Evolutionary conservation across 768 basidiomycete species (phyloP).

Genomic region (Mycena sanguinolenta): DNA sequence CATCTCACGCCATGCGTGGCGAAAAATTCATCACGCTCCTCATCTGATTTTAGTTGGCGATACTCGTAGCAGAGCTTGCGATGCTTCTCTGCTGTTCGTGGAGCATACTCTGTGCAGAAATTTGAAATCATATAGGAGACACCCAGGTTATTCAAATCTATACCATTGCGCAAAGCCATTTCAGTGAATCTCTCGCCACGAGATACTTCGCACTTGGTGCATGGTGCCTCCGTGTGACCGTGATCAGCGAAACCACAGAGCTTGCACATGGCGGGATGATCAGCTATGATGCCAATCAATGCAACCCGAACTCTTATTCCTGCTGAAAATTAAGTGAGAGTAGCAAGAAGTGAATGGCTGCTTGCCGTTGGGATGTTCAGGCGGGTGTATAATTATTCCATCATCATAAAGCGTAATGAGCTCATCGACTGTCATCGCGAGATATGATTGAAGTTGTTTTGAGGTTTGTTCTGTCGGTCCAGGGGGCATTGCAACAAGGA

Average conservation of each 20-base stretch:
- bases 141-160: not conserved
- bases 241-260: slow-evolving; percentile 45
- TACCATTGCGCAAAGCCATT: slow-evolving; percentile 32
- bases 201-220: slow-evolving; percentile 41
- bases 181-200: slow-evolving; percentile 34
- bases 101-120: slow-evolving; percentile 11
- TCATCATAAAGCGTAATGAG: slow-evolving; percentile 43
- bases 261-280: slow-evolving; percentile 47
- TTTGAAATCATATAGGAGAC: no score
- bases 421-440: slow-evolving; percentile 46
- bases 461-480: slow-evolving; percentile 46
- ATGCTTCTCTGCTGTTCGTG: slow-evolving; percentile 6
- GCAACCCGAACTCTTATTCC: slow-evolving; percentile 37
- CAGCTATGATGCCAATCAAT: slow-evolving; percentile 44
- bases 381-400: slow-evolving; percentile 36
- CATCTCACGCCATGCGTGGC: slow-evolving; percentile 35
- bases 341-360: no score
- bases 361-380: slow-evolving; percentile 40
- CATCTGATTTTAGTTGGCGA: not conserved
- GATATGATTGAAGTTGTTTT: slow-evolving; percentile 43
- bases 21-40: slow-evolving; percentile 27
- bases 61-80: not conserved
- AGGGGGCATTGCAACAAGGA: slow-evolving; percentile 36
- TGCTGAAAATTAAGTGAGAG: no score
- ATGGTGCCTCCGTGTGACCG: slow-evolving; percentile 40